Evolutionary conservation across 1,284 basidiomycete genomes (phyloP).

Genomic region (Coniophora puteana): DNA sequence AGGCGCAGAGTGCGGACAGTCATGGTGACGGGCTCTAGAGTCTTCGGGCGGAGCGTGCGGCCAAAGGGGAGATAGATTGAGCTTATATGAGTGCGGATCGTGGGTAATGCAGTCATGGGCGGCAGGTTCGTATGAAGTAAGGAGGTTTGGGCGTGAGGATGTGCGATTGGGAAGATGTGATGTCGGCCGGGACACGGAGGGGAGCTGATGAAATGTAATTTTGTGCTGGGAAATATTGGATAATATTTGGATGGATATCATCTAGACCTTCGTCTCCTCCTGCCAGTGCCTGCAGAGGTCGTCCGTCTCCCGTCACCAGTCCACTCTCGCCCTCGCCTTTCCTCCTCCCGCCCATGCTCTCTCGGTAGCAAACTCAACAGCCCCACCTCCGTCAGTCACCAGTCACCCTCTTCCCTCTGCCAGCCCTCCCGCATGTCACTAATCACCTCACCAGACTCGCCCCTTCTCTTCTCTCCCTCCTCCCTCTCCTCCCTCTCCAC

Average conservation of each 20-base stretch:
- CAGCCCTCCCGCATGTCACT: slow-evolving; percentile 4
- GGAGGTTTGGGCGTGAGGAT: too few relatives aligned
- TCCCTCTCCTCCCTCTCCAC: neutral
- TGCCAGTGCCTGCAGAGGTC: too few relatives aligned
- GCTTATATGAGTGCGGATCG: too few relatives aligned
- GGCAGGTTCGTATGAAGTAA: too few relatives aligned
- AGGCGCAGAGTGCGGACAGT: neutral
- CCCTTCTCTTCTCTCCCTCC: slow-evolving; percentile 10
- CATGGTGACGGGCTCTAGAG: too few relatives aligned
- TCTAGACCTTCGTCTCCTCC: slow-evolving; percentile 1
- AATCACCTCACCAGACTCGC: slow-evolving; percentile 1
- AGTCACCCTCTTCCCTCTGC: neutral
- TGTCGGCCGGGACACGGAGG: neutral
- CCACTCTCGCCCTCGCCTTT: slow-evolving; percentile 15
- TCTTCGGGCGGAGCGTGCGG: neutral
- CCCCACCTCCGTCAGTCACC: slow-evolving; percentile 10
- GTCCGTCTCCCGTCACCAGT: slow-evolving; percentile 9
- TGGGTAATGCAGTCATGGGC: too few relatives aligned
- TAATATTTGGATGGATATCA: neutral
- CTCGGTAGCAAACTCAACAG: slow-evolving; percentile 17
- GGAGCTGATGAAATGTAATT: neutral
- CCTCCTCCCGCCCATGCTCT: slow-evolving; percentile 13
- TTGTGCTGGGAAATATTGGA: neutral
- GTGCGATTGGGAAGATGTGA: neutral
- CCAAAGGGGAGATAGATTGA: neutral